Conservation (phyloP, 441 rosid genomes). For the Pelargonium cotyledonis region DNA sequence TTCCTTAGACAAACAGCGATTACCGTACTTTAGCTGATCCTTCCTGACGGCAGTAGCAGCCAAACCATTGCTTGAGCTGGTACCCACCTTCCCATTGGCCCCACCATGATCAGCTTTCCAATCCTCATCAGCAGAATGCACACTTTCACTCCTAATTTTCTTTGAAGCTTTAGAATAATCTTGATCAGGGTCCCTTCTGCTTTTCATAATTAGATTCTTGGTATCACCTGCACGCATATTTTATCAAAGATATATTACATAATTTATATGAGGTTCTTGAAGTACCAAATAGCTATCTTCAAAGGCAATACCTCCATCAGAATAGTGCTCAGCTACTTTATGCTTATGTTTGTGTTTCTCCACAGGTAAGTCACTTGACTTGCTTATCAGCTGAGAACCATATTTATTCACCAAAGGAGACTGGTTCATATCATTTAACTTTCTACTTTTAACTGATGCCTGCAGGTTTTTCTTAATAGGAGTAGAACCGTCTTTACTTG, state of each 20-base stretch:
- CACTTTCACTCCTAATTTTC: slow-evolving; percentile 54
- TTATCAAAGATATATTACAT: slow-evolving; percentile 24
- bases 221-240: slow-evolving; percentile 45
- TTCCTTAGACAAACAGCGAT: slow-evolving; percentile 31
- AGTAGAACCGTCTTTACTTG: slow-evolving; percentile 36
- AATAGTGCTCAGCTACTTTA: slow-evolving; percentile 39
- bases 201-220: slow-evolving; percentile 47
- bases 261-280: slow-evolving; percentile 1
- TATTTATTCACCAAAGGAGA: slow-evolving; percentile 38
- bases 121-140: slow-evolving; percentile 38
- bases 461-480: slow-evolving; percentile 37
- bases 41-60: slow-evolving; percentile 39
- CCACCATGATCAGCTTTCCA: slow-evolving; percentile 36
- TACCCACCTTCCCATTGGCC: slow-evolving; percentile 35
- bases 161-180: slow-evolving; percentile 45
- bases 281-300: slow-evolving; percentile 13
- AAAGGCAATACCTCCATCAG: slow-evolving; percentile 64
- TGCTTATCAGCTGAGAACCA: slow-evolving; percentile 29
- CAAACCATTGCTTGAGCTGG: slow-evolving; percentile 43
- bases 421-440: slow-evolving; percentile 31
- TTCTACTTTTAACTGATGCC: slow-evolving; percentile 29
- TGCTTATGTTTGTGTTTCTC: slow-evolving; percentile 51
- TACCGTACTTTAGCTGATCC: slow-evolving; percentile 35
- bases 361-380: slow-evolving; percentile 31
- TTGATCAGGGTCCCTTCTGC: slow-evolving; percentile 48